Evolutionary conservation across 2,329 filamentous ascomycete genomes (phyloP).

Genomic region (Cadophora luteo-olivacea): DNA sequence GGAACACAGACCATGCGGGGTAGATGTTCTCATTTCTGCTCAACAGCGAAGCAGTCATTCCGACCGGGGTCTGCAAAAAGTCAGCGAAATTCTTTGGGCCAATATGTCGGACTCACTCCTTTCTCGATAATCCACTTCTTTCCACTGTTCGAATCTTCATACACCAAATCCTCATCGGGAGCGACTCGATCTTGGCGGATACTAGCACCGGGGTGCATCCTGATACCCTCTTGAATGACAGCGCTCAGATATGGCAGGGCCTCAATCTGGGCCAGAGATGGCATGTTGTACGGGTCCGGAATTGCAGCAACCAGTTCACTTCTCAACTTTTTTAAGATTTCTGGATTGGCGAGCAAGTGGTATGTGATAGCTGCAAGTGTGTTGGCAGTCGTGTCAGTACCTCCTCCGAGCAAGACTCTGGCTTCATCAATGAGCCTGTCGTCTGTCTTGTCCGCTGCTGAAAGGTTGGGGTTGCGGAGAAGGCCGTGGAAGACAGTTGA

Average conservation of each 20-base stretch:
- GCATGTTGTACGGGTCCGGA: background rate
- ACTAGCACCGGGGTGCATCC: slow-evolving; percentile 44
- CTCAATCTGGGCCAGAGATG: slow-evolving; percentile 41
- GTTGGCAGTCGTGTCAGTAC: slow-evolving; percentile 26
- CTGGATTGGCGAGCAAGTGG: slow-evolving; percentile 24
- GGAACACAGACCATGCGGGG: slow-evolving; percentile 3
- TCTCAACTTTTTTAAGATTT: slow-evolving; percentile 21
- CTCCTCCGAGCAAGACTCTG: slow-evolving; percentile 19
- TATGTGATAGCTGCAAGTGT: slow-evolving; percentile 24
- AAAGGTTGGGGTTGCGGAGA: background rate
- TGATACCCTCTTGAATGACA: slow-evolving; percentile 48
- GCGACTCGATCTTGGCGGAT: slow-evolving; percentile 22
- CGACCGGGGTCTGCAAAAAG: background rate
- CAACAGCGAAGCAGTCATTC: slow-evolving; percentile 9
- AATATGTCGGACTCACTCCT: background rate
- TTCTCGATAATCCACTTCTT: slow-evolving; percentile 5
- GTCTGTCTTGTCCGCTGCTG: background rate
- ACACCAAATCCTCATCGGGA: slow-evolving; percentile 40
- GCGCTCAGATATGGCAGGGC: slow-evolving; percentile 47
- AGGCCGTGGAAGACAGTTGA: slow-evolving; percentile 7
- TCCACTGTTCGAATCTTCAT: background rate
- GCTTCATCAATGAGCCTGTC: slow-evolving; percentile 25
- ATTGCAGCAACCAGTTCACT: slow-evolving; percentile 16
- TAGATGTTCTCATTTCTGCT: slow-evolving; percentile 9
- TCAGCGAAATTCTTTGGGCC: background rate